Percentiles rank a stretch among this genome's conserved stretches.
These are phyloP conservation scores for carrot (Daucus carota) DNA, from an alignment of 129 eudicot genomes.

Conservation along the genomic window DNA sequence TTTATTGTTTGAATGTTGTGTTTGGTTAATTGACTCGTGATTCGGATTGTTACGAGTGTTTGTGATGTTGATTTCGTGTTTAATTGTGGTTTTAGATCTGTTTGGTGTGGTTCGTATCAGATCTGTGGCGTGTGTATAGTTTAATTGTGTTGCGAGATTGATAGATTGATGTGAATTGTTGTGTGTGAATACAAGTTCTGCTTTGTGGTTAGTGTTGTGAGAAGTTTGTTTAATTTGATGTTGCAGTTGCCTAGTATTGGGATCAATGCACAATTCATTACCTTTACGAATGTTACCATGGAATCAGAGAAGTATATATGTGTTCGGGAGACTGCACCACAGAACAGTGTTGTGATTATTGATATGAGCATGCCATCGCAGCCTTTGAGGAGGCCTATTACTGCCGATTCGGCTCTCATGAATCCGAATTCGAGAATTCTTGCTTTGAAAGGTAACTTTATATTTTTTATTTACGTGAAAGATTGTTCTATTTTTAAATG, in stretches of 20 bases:
- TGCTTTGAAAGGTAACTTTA: constrained; percentile 70
- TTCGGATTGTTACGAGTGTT: constrained; percentile 7
- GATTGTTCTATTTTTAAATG: neutral
- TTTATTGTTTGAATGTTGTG: constrained; percentile 7
- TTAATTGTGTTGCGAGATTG: neutral
- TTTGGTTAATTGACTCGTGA: neutral
- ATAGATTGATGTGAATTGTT: neutral
- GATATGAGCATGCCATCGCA: constrained; percentile 97
- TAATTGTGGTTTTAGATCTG: neutral
- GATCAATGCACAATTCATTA: constrained; percentile 82
- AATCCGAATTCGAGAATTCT: constrained; percentile 74
- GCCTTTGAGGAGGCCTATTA: constrained; percentile 85
- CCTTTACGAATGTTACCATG: constrained; percentile 90
- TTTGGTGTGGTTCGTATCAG: constrained; percentile 16
- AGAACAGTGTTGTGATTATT: constrained; percentile 83
- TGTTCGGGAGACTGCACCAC: constrained; percentile 92
- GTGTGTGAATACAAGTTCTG: neutral
- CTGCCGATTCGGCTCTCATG: constrained; percentile 95
- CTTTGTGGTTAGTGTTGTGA: neutral
- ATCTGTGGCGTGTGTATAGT: constrained; percentile 17
- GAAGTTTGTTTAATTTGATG: constrained; percentile 8
- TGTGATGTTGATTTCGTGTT: neutral
- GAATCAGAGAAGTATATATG: constrained; percentile 94
- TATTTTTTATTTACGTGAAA: neutral
- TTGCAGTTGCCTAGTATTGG: constrained; percentile 82